Percentiles rank a stretch among this genome's conserved stretches.
Conservation (phyloP, 2,329 filamentous ascomycete genomes). For the Cladophialophora carrionii region DNA sequence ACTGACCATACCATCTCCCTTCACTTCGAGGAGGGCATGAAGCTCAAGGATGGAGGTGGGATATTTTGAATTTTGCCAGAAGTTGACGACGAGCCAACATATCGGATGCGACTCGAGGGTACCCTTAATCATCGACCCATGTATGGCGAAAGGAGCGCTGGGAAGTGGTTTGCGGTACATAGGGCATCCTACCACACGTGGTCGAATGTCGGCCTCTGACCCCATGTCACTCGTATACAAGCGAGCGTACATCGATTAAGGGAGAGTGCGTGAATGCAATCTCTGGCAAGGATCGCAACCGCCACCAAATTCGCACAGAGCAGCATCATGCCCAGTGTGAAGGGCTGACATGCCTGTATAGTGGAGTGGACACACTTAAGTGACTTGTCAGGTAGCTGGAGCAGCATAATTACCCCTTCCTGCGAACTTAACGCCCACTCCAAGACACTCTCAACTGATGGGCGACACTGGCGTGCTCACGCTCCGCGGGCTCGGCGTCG, state of each 20-base stretch:
- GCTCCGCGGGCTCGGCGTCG: conserved; percentile 1
- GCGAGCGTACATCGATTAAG: not conserved
- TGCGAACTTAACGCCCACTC: not conserved
- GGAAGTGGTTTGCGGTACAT: no score
- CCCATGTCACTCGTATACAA: not conserved
- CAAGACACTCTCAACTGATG: not conserved
- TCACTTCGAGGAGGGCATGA: not conserved
- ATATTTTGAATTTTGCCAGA: not conserved
- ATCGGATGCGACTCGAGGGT: not conserved
- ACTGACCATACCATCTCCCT: not conserved
- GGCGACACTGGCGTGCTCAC: not conserved
- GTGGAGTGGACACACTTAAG: no score
- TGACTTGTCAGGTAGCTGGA: no score
- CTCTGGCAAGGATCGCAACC: no score
- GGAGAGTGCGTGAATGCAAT: not conserved
- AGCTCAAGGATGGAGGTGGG: not conserved
- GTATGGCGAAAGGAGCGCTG: not conserved
- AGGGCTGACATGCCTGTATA: no score
- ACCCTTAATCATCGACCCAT: not conserved
- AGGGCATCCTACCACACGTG: not conserved
- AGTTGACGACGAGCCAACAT: not conserved
- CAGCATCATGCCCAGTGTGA: not conserved
- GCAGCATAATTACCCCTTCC: not conserved
- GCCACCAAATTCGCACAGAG: not conserved
- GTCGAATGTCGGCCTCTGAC: not conserved